Percentiles rank a stretch among this genome's conserved stretches.
Conservation (phyloP, 208 protist genomes). For the Wallacemonas rigidus region DNA sequence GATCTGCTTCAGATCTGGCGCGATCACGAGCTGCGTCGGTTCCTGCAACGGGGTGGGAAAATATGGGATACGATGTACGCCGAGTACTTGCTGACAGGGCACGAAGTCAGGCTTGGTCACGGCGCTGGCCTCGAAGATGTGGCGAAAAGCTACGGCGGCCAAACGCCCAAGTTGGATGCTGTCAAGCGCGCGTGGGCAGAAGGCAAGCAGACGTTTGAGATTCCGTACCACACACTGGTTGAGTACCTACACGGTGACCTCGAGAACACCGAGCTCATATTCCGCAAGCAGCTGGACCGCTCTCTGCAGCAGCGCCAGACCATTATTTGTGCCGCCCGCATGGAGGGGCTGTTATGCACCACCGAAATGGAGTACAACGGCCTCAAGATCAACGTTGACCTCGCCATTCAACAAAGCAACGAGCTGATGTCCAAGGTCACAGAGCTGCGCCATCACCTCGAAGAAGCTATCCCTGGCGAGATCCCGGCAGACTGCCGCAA, state of each 20-base stretch:
- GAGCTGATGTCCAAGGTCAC: constrained; percentile 75
- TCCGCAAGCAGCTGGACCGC: constrained; percentile 89
- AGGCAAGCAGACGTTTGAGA: constrained; percentile 91
- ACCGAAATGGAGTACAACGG: constrained; percentile 95
- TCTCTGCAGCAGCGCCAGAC: constrained; percentile 78
- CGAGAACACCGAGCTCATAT: constrained; percentile 92
- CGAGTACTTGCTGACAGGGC: constrained; percentile 90
- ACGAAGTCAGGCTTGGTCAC: constrained; percentile 83
- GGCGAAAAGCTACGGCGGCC: constrained; percentile 90
- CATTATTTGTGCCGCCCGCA: constrained; percentile 82
- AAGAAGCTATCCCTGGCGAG: constrained; percentile 74
- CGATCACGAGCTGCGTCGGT: constrained; percentile 79
- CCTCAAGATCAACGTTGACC: constrained; percentile 86
- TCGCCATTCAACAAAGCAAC: constrained; percentile 80
- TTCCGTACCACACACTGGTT: constrained; percentile 78
- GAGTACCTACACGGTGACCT: constrained; percentile 91
- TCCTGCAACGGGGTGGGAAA: constrained; percentile 82
- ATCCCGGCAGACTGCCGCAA: constrained; percentile 84
- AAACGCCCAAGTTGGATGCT: constrained; percentile 85
- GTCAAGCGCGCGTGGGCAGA: constrained; percentile 91
- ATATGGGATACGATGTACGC: constrained; percentile 95
- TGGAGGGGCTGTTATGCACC: constrained; percentile 91
- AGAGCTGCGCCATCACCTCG: constrained; percentile 62
- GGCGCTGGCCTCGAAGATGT: constrained; percentile 89
- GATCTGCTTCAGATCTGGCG: constrained; percentile 91